Base-by-base conservation (phyloP, 352 stramenopile species). In the Pythium myriotylum region DNA sequence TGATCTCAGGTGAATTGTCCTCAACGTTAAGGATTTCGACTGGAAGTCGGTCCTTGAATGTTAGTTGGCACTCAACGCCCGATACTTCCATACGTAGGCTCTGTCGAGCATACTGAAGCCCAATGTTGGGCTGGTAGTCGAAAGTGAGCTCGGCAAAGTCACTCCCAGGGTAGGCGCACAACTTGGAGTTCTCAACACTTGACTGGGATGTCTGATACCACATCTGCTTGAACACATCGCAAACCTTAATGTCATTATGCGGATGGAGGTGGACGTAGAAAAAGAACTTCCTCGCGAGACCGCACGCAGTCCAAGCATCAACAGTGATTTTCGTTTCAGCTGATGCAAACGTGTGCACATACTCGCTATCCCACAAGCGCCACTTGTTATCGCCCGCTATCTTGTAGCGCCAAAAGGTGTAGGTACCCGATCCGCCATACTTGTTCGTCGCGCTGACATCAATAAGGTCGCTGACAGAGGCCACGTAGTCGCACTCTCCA, bases 341-440 rank as follows among this genome's bases (percentile, higher is more conserved):
- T 16, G 60, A 58, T 12, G 47, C 50, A 48, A 89, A 86, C 39
- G 59, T 77, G 63, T 72, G 43, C 9, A 41, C 51, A 37, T 51
- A 67, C 22, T 20, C 41, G 10, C 65, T 69, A 37, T 84, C 71
- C 72, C 74, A 88, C 17, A 87, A 41, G 41, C 73, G 64, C 75
- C 77, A 86, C 26, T 72, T 67, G 20, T 65, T 59, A 35, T 77
- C 64, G 27, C 67, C 71, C 1, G 66, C 42, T 32, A 90, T 53
- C 24, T 76, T 75, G 67, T 79, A 90, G 33, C 81, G 80, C 84
- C 84, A 92, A 55, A 77, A 85, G 1, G 89, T 76, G 41, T 76
- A 92, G 22, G 54, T 52, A 7, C 10, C 32, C 17, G 39, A 10
- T 10, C 27, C 54, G 26, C 37, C 41, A 1, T 72, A 48, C n/a